Evolutionary conservation across 2,329 filamentous ascomycete species (phyloP).

Genomic region (Colletotrichum tropicale): DNA sequence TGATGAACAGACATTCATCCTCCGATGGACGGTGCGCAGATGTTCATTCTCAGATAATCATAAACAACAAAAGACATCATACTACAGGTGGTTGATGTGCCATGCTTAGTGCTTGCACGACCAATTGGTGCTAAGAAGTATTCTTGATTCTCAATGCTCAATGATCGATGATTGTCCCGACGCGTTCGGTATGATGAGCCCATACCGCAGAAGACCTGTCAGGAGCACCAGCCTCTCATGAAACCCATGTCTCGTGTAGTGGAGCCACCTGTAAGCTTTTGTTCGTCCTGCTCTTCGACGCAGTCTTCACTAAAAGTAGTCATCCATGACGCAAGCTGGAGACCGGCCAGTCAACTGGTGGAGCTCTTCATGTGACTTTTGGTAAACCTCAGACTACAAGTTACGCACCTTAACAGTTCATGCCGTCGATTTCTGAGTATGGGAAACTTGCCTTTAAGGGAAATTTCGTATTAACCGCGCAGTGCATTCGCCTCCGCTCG

Average conservation of each 20-base stretch:
- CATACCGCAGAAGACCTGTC: not conserved
- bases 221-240: not conserved
- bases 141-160: not conserved
- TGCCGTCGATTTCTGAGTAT: not conserved
- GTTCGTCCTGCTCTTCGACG: not conserved
- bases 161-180: not conserved
- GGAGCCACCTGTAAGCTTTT: rapidly evolving
- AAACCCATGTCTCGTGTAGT: not conserved
- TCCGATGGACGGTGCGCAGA: too few species aligned
- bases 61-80: not conserved
- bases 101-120: not conserved
- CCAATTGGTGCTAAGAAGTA: not conserved
- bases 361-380: not conserved
- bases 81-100: not conserved
- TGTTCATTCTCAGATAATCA: too few species aligned
- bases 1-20: too few species aligned
- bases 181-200: not conserved
- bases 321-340: not conserved
- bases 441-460: not conserved
- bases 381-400: not conserved
- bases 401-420: not conserved
- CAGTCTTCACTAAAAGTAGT: not conserved
- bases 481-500: not conserved
- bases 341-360: too few species aligned
- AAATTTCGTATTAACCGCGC: not conserved